These are phyloP conservation scores for Leccinum fallax DNA, from an alignment of 1,284 basidiomycete species.

Conservation along the genomic window DNA sequence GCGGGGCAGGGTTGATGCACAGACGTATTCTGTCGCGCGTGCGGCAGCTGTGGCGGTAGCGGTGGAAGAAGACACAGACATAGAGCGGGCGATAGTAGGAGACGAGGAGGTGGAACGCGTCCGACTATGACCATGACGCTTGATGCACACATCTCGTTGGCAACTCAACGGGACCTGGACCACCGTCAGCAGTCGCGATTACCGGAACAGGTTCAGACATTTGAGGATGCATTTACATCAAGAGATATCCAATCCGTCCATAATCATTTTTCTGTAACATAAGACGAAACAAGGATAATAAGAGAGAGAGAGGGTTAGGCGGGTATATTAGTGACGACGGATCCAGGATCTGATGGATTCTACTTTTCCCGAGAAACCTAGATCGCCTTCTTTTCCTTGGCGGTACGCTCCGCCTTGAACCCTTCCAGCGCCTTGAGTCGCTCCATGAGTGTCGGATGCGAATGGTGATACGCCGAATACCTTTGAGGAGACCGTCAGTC, in stretches of 20 bases:
- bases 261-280: background rate
- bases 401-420: slow-evolving; percentile 41
- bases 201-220: background rate
- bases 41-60: background rate
- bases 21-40: slow-evolving; percentile 41
- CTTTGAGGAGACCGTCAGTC: slow-evolving; percentile 36
- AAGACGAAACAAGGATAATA: background rate
- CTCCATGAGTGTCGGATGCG: slow-evolving; percentile 89
- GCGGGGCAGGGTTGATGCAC: slow-evolving; percentile 67
- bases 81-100: background rate
- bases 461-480: slow-evolving; percentile 92
- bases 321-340: background rate
- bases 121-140: too few species aligned
- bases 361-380: slow-evolving; percentile 14
- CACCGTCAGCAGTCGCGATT: background rate
- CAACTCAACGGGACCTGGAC: background rate
- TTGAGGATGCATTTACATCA: background rate
- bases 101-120: background rate
- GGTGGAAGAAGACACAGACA: background rate
- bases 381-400: slow-evolving; percentile 32
- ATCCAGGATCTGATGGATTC: background rate
- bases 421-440: slow-evolving; percentile 78
- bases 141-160: background rate
- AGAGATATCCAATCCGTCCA: background rate
- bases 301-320: background rate